These are phyloP conservation scores for Mortierella sp. DNA, from an alignment of 371 early-diverging fungal species.

Conservation along the genomic window DNA sequence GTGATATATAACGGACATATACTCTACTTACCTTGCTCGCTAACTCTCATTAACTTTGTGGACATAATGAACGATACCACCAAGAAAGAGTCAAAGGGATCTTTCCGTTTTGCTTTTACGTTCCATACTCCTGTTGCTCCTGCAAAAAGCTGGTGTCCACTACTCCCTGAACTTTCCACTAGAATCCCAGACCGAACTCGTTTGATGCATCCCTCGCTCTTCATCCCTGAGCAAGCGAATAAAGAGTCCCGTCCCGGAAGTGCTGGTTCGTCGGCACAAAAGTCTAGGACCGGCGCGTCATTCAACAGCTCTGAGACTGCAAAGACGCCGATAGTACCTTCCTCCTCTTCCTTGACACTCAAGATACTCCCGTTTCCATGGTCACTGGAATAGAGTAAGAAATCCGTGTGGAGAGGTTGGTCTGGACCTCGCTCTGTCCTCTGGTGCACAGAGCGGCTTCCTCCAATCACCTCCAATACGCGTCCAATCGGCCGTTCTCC, in stretches of 20 bases:
- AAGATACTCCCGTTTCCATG: conserved; percentile 45
- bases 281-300: conserved; percentile 43
- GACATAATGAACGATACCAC: conserved; percentile 44
- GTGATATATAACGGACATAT: not conserved
- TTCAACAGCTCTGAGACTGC: conserved; percentile 32
- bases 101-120: conserved; percentile 16
- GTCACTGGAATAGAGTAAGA: conserved; percentile 41
- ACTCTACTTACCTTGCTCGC: conserved; percentile 24
- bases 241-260: conserved; percentile 44
- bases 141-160: conserved; percentile 32
- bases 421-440: conserved; percentile 8
- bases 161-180: conserved; percentile 38
- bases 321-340: conserved; percentile 29
- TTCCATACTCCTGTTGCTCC: conserved; percentile 49
- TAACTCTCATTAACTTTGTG: conserved; percentile 39
- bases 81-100: conserved; percentile 30
- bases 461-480: conserved; percentile 34
- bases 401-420: conserved; percentile 33
- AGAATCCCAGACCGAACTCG: conserved; percentile 42
- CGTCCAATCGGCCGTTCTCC: conserved; percentile 43
- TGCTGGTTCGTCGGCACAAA: conserved; percentile 37
- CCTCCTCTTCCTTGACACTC: conserved; percentile 40
- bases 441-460: conserved; percentile 10
- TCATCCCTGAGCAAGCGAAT: conserved; percentile 47
- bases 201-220: conserved; percentile 25